phyloP scores from a whole-genome alignment of 2,329 filamentous ascomycete genomes.

The Fusarium chuoi region DNA sequence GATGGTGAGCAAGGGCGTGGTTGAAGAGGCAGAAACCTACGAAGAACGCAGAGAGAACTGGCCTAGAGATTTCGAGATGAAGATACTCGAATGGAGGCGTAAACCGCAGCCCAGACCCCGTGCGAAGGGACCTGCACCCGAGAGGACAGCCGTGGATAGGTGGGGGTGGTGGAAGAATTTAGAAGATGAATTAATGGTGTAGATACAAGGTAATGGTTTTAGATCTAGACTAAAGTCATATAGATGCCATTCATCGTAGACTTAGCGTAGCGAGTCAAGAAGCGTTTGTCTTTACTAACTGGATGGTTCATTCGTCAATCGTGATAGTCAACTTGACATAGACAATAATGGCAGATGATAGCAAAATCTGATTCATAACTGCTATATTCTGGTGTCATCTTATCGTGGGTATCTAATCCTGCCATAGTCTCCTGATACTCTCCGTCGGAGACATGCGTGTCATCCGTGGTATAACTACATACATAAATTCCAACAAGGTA shows the following conservation, averaged over 20 bases:
- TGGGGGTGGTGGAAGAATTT: slow-evolving; percentile 46
- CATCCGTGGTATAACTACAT: slow-evolving; percentile 20
- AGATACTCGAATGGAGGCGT: slow-evolving; percentile 41
- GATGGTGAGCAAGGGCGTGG: slow-evolving; percentile 22
- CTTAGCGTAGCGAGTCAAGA: neutral
- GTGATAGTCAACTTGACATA: neutral
- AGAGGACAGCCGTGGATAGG: slow-evolving; percentile 19
- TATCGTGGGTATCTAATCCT: slow-evolving; percentile 34
- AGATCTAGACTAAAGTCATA: slow-evolving; percentile 7
- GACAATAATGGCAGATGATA: neutral
- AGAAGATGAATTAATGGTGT: slow-evolving; percentile 47
- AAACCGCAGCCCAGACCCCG: slow-evolving; percentile 35
- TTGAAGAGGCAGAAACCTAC: slow-evolving; percentile 22
- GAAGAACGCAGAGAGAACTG: slow-evolving; percentile 26
- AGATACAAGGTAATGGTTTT: slow-evolving; percentile 1
- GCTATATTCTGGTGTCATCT: neutral
- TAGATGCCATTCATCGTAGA: neutral
- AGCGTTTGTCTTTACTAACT: neutral
- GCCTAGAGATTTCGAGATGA: slow-evolving; percentile 37
- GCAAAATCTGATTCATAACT: neutral
- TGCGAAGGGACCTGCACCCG: slow-evolving; percentile 35
- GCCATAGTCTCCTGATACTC: neutral
- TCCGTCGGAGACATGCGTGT: neutral
- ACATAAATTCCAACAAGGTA: slow-evolving; percentile 20
- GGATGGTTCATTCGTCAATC: neutral